Base-by-base conservation (phyloP, 2,329 filamentous ascomycete species). In the Furcasterigmium furcatum region DNA sequence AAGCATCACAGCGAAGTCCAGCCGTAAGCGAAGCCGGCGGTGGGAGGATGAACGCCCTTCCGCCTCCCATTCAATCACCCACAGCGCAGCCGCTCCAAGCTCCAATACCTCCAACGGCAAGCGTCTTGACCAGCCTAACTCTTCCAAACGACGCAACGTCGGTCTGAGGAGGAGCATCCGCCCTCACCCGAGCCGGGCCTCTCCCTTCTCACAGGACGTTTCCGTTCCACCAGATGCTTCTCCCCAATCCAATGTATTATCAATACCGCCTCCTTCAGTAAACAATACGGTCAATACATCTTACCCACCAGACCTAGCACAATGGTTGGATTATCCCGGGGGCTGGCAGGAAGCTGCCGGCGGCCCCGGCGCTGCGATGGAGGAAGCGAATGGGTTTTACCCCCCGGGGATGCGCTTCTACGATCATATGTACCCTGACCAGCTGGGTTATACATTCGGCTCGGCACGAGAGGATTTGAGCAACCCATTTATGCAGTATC, bases 21-120 rank as follows among this genome's bases (percentile, higher is more conserved):
- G 16, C 14, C 44, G 35, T 5, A 44, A 51, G 21, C 16, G 44
- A 43, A 20, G 4, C 19, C 46, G 20, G 14, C 46, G 20, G 14
- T 19, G 3, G 14, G 29, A 44, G 9, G 18, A 29, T 6, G 20
- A 35, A 5, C 16, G 10, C 6, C n/a, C 22, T 4, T n/a, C 13
- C 1, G 16, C 9, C 10, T 5, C 22, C 27, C 38, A 16, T 16
- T 6, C 38, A 10, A 16, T n/a, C 14, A 19, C 7, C 4, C 4
- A 9, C 22, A 20, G 39, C 12, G 6, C 39, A 12, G 10, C 39
- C 14, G n/a, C 21, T 3, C 16, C 16, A 14, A n/a, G 10, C 16
- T 20, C 25, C 18, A 5, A 4, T 9, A 18, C 7, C 7, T 5
- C 25, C 9, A 29, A 14, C 9, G 12, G 12, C 6, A 10, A 10